Evolutionary conservation across 129 eudicot species (phyloP).

Genomic region (Pittosporum tobira): DNA sequence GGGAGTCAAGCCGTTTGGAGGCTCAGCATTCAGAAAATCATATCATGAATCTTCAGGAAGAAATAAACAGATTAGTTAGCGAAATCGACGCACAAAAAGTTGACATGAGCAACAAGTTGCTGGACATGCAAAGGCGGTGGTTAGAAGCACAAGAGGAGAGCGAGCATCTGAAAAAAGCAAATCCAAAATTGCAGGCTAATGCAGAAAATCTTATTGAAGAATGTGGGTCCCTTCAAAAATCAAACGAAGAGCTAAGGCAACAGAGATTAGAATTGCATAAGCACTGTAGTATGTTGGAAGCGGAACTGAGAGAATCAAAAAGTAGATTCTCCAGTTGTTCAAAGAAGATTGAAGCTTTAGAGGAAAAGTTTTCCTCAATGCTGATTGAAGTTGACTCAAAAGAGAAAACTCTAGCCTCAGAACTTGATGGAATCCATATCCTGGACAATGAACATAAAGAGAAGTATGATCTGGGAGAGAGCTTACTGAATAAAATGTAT

Average conservation of each 20-base stretch:
- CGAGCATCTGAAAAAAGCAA: conserved; percentile 46
- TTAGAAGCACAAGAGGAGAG: conserved; percentile 72
- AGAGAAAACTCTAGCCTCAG: conserved; percentile 38
- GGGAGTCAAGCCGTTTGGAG: conserved; percentile 51
- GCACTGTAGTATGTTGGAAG: conserved; percentile 35
- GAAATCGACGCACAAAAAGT: conserved; percentile 41
- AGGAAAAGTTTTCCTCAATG: conserved; percentile 31
- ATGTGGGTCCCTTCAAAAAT: conserved; percentile 49
- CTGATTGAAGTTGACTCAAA: conserved; percentile 29
- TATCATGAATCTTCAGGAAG: conserved; percentile 30
- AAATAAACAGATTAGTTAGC: conserved; percentile 36
- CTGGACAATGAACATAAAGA: conserved; percentile 31
- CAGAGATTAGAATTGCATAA: conserved; percentile 44
- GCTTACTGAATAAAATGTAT: conserved; percentile 29
- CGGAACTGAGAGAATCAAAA: conserved; percentile 36
- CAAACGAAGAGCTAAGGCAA: conserved; percentile 51
- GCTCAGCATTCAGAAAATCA: conserved; percentile 46
- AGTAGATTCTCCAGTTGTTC: conserved; percentile 27
- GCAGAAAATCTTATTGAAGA: conserved; percentile 67
- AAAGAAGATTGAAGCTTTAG: conserved; percentile 32
- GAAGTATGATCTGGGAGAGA: conserved; percentile 32
- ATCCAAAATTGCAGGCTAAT: conserved; percentile 49
- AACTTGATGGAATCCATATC: conserved; percentile 33
- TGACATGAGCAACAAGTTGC: conserved; percentile 41
- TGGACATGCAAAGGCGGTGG: conserved; percentile 56